phyloP scores from a whole-genome alignment of 805 yeast species.

The Ogataea neopini region DNA sequence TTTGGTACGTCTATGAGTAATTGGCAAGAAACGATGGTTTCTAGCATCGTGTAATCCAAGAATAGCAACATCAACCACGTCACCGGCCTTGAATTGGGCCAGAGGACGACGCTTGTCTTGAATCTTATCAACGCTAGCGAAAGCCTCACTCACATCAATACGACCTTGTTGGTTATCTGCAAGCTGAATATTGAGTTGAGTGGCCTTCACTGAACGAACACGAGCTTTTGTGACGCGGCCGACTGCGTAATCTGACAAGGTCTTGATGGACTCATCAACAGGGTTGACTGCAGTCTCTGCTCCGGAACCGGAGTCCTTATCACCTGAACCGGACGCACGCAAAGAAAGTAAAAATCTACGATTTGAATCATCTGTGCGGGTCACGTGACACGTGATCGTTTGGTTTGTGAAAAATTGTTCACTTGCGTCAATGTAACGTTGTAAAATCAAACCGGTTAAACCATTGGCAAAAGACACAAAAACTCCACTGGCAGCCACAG shows the following conservation, averaged over 20 bases:
- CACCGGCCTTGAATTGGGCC: conserved; percentile 56
- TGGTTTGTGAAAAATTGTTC: conserved; percentile 62
- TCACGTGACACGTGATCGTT: conserved; percentile 67
- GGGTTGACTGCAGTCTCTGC: conserved; percentile 51
- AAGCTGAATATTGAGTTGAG: conserved; percentile 72
- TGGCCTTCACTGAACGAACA: conserved; percentile 63
- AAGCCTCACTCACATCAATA: conserved; percentile 72
- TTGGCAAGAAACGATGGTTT: conserved; percentile 65
- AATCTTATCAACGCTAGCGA: conserved; percentile 54
- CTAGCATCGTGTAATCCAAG: conserved; percentile 77
- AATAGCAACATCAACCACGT: conserved; percentile 59
- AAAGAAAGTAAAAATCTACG: conserved; percentile 71
- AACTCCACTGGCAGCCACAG: conserved; percentile 76
- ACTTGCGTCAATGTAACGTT: conserved; percentile 63
- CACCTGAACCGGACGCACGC: conserved; percentile 34
- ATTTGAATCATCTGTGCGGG: conserved; percentile 66
- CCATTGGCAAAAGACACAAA: conserved; percentile 81
- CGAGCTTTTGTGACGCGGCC: conserved; percentile 64
- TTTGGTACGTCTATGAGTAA: conserved; percentile 57
- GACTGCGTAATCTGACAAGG: conserved; percentile 51
- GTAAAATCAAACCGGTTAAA: conserved; percentile 80
- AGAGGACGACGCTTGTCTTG: conserved; percentile 60
- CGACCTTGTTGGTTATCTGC: conserved; percentile 82
- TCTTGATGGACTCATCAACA: conserved; percentile 53
- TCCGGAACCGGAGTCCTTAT: conserved; percentile 9